These are phyloP conservation scores for Vitellaria paradoxa DNA, from an alignment of 179 eudicot genomes.

Conservation along the genomic window DNA sequence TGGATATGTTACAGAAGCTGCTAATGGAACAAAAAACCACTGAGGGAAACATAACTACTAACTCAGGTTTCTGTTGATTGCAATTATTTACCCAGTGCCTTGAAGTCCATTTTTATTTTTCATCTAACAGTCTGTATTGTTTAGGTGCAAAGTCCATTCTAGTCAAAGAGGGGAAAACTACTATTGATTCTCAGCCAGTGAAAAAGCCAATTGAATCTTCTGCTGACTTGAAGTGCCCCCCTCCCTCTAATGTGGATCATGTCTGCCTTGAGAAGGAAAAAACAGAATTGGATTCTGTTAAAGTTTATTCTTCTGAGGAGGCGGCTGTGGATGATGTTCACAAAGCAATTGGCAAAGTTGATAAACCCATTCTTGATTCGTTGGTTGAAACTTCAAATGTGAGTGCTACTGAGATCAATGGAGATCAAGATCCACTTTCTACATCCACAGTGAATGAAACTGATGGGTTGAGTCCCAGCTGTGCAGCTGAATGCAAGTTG, in stretches of 20 bases:
- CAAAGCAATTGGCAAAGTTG: neutral
- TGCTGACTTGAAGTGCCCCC: slow-evolving; percentile 18
- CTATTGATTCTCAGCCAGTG: neutral
- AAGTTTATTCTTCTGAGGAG: slow-evolving; percentile 14
- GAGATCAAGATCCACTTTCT: neutral
- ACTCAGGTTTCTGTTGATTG: slow-evolving; percentile 19
- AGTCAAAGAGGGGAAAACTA: slow-evolving; percentile 19
- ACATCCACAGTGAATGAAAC: neutral
- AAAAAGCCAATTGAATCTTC: slow-evolving; percentile 13
- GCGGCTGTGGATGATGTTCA: neutral
- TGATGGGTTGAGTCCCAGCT: neutral
- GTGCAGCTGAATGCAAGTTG: neutral
- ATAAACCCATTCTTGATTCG: slow-evolving; percentile 11
- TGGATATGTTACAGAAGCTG: slow-evolving; percentile 83
- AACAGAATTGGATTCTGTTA: slow-evolving; percentile 17
- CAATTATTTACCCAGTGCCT: neutral
- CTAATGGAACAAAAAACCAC: slow-evolving; percentile 28
- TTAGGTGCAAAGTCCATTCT: slow-evolving; percentile 32
- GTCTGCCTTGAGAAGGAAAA: slow-evolving; percentile 12
- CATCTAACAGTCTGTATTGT: slow-evolving; percentile 11
- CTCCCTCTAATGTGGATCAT: neutral
- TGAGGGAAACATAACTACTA: slow-evolving; percentile 21
- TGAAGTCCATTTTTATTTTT: slow-evolving; percentile 8
- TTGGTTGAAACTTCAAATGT: slow-evolving; percentile 1
- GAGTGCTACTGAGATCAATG: neutral